Conservation (phyloP, 352 stramenopile species). For the Thalassiosira mediterranea region DNA sequence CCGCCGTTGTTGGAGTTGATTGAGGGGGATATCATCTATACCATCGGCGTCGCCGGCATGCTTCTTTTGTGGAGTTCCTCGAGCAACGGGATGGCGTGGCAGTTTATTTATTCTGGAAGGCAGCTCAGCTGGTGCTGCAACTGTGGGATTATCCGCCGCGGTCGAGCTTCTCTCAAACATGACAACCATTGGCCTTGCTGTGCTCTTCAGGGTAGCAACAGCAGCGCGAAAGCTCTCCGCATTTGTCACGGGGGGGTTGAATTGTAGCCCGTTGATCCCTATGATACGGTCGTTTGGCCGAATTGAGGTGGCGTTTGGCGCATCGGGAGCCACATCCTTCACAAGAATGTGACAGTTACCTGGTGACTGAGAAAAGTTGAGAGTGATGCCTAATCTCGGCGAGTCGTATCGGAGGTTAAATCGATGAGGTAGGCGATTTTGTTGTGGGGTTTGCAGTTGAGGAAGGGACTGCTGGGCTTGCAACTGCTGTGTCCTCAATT, state of each 20-base stretch:
- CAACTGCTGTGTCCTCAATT: background rate
- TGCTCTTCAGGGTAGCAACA: constrained; percentile 31
- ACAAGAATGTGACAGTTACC: constrained; percentile 8
- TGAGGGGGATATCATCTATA: constrained; percentile 28
- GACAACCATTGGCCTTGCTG: constrained; percentile 42
- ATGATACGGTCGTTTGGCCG: constrained; percentile 31
- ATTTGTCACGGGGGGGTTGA: constrained; percentile 5
- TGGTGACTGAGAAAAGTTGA: no score
- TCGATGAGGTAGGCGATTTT: background rate
- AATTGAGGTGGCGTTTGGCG: constrained; percentile 31
- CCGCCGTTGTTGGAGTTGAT: background rate
- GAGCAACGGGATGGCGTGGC: background rate
- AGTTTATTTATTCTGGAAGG: no score
- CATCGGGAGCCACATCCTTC: constrained; percentile 17
- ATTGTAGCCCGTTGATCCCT: constrained; percentile 48
- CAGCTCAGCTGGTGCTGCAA: no score
- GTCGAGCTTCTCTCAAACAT: constrained; percentile 36
- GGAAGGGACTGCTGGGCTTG: background rate
- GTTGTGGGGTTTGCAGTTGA: no score
- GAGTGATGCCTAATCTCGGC: constrained; percentile 29
- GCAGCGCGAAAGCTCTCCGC: constrained; percentile 19
- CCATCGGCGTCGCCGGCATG: constrained; percentile 1
- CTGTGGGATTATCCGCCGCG: background rate
- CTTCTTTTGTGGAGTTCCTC: background rate
- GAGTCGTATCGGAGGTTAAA: constrained; percentile 25